phyloP scores from a whole-genome alignment of 768 basidiomycete genomes.

The Naganishia vishniacii region DNA sequence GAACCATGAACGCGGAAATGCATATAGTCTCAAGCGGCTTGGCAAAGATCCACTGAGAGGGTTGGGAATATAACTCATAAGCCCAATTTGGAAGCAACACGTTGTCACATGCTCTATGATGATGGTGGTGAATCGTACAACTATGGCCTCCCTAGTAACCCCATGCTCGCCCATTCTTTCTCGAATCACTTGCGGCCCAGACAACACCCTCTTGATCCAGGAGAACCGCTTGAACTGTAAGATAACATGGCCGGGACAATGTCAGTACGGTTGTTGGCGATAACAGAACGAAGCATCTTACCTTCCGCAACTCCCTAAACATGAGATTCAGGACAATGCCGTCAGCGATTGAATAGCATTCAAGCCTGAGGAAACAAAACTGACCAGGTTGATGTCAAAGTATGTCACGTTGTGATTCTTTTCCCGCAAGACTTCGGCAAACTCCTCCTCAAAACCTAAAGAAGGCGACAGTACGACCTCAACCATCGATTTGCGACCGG shows the following conservation, averaged over 20 bases:
- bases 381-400: slow-evolving; percentile 59
- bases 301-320: slow-evolving; percentile 37
- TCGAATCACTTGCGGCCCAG: slow-evolving; percentile 79
- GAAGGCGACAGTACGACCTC: not conserved
- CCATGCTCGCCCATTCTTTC: slow-evolving; percentile 86
- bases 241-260: not conserved
- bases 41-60: slow-evolving; percentile 9
- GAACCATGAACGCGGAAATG: not conserved
- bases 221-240: slow-evolving; percentile 59
- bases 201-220: slow-evolving; percentile 56
- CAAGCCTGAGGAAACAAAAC: not conserved
- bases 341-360: no score
- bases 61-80: not conserved
- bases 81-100: no score
- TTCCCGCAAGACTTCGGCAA: slow-evolving; percentile 57
- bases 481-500: not conserved
- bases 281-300: not conserved
- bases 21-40: not conserved
- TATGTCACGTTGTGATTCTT: slow-evolving; percentile 71
- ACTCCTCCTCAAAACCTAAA: slow-evolving; percentile 55
- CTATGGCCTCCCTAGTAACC: slow-evolving; percentile 57
- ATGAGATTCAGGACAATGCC: not conserved
- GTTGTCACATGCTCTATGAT: not conserved
- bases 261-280: not conserved
- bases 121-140: not conserved